Conservation (phyloP, 2,329 filamentous ascomycete genomes). For the Harringtonia lauricola region DNA sequence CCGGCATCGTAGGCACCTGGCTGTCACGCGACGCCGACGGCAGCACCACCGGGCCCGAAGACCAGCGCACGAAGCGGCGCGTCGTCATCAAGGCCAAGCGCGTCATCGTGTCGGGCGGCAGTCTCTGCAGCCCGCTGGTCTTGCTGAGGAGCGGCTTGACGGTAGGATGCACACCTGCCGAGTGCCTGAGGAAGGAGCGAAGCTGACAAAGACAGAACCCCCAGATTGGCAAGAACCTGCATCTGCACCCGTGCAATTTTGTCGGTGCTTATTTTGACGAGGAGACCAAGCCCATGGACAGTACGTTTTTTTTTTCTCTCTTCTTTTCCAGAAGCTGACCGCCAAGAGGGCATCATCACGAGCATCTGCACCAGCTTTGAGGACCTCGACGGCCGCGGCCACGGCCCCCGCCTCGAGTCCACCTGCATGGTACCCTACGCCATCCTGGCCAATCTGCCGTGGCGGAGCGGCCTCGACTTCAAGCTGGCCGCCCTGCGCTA, state of each 20-base stretch:
- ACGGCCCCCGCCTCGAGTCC: constrained; percentile 74
- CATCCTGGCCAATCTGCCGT: constrained; percentile 52
- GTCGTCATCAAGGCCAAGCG: constrained; percentile 68
- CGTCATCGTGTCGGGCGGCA: constrained; percentile 68
- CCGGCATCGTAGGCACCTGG: constrained; percentile 67
- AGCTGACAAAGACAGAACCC: constrained; percentile 42
- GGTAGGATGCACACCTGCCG: constrained; percentile 35
- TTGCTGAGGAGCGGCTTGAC: constrained; percentile 68
- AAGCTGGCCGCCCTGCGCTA: constrained; percentile 62
- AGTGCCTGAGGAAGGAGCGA: background rate
- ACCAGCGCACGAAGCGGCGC: constrained; percentile 40
- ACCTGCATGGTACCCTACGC: constrained; percentile 61
- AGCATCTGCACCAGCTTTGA: constrained; percentile 67
- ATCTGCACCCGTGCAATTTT: constrained; percentile 64
- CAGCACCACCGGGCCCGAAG: constrained; percentile 35
- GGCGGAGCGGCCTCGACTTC: constrained; percentile 56
- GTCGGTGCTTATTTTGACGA: constrained; percentile 55
- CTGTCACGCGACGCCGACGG: constrained; percentile 55
- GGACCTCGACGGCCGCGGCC: constrained; percentile 67
- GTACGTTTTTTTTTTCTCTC: constrained; percentile 14
- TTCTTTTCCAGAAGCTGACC: no score
- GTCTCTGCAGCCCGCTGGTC: constrained; percentile 65
- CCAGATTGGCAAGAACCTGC: constrained; percentile 71
- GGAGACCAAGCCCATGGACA: constrained; percentile 59
- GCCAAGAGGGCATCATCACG: constrained; percentile 72